Percentiles rank a stretch among this genome's conserved stretches.
These are phyloP conservation scores for Hevea brasiliensis DNA, from an alignment of 345 rosid species.

Conservation along the genomic window DNA sequence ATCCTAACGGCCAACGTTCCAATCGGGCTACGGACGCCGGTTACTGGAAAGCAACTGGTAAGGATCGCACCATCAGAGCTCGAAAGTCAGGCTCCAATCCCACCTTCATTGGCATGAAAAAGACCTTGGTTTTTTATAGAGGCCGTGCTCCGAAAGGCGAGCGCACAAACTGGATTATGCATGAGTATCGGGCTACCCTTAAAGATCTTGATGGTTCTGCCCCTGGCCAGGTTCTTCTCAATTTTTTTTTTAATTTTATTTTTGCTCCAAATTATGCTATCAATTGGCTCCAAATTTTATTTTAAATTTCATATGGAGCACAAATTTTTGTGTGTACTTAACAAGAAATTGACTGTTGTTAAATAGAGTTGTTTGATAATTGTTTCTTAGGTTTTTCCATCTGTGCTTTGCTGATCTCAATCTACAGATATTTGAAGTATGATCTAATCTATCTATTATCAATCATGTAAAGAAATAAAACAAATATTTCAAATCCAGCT, in stretches of 20 bases:
- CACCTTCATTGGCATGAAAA: constrained; percentile 80
- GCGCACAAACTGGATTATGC: constrained; percentile 91
- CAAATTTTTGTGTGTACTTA: too few species aligned
- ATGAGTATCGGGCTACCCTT: constrained; percentile 78
- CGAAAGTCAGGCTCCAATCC: constrained; percentile 41
- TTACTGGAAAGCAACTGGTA: constrained; percentile 95
- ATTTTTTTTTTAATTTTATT: not conserved
- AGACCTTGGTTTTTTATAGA: constrained; percentile 79
- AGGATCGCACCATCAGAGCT: constrained; percentile 76
- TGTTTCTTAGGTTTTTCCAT: not conserved
- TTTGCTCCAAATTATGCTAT: not conserved
- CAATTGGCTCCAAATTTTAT: not conserved
- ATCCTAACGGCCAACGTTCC: constrained; percentile 91
- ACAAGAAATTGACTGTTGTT: not conserved
- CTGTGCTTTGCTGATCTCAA: not conserved
- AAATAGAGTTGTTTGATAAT: too few species aligned
- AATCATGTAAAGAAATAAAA: too few species aligned
- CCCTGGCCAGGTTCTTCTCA: constrained; percentile 66
- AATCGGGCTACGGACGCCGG: constrained; percentile 94
- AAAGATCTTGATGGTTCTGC: constrained; percentile 76
- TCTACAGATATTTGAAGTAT: not conserved
- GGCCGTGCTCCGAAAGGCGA: constrained; percentile 96
- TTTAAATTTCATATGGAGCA: too few species aligned
- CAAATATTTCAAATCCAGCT: too few species aligned
- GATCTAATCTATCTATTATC: too few species aligned